Base-by-base conservation (phyloP, 2,329 filamentous ascomycete genomes). In the Xylaria sp. region DNA sequence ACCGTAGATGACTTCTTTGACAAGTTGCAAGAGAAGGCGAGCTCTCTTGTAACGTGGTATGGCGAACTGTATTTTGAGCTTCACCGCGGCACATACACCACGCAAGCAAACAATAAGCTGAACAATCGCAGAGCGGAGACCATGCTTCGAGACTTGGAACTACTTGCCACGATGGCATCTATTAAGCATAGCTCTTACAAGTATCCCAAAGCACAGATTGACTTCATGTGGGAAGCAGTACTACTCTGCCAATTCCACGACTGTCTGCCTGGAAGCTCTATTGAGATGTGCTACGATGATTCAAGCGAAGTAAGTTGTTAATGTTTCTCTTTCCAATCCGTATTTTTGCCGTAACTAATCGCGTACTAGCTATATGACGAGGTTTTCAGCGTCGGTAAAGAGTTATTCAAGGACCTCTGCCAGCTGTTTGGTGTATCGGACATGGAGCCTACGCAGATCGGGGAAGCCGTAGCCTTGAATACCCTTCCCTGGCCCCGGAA, bases 211-310 rank as follows among this genome's bases (percentile, higher is more conserved):
- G 89, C 92, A 77, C 89, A 96, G n/a, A 90, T 99, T 64, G 96
- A 99, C 77, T 87, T 91, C 65, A 97, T 99, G 90, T 99, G 96
- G 96, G 95, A 98, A 82, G 86, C 88, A 64, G 91, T 95, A 2
- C 85, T 98, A 27, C 88, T 98, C 30, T 98, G 95, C 73, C 96
- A 99, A 76, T 99, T 99, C 85, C 96, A 99, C 73, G 96, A 99
- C 78, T 98, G 96, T 78, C 85, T 99, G 60, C 96, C 96, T 0
- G 96, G 96, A 64, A 98, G 93, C 78, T 93, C 90, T 39, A 98
- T 99, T 74, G 94, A 97, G 79, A 98, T 98, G 94, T 97, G 94
- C 80, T 98, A 98, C 75, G 93, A 97, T 78, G 96, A 99, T 78
- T 97, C 94, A 2, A 92, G 97, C 77, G 88, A 94, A 82, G 88